Evolutionary conservation across 345 rosid species (phyloP), one percentile per base, ranked within the genome.

Genomic region (Gossypium thurberi): DNA sequence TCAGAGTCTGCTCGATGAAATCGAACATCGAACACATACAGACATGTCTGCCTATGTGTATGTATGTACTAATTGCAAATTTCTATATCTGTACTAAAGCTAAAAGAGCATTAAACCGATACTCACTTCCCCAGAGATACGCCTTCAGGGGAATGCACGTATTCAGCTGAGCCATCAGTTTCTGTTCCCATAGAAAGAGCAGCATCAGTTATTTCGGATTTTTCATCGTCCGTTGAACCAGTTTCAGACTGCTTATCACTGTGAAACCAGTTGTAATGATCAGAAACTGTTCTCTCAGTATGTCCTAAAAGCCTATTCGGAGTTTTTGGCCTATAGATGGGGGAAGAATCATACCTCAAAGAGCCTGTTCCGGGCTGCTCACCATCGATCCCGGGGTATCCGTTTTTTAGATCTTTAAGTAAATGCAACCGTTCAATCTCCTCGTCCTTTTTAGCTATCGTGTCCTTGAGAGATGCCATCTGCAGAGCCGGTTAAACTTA

Each of bases 381-480:
- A 14, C 77, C 69, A 26, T 79, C 61, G 12, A 57, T 52, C 0
- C 28, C 47, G 8, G 88, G 81, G 62, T 70, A 55, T 10, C 63
- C 79, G 7, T 70, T 75, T 76, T 91, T 94, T 0, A 60, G 77
- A 77, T 87, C 91, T 68, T 90, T 90, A n/a, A 74, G 80, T 67
- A 81, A 61, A 25, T 88, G 91, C 79, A 95, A 77, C 59, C 90
- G 81, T 79, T 90, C 98, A 46, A 95, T 92, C 85, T 95, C 98
- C 13, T 89, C 96, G 46, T 95, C 97, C 74, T 90, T 89, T 74
- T 84, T 89, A 2, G 90, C 75, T 43, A 93, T 83, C 13, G 87
- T 91, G 78, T 95, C 93, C 80, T 85, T 90, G 46, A 95, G 94
- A 73, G 93, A 84, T 72, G 91, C 85, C 79, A 95, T 84, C 99